Evolutionary conservation across 169 alveolate species (phyloP).

Genomic region (Eimeria tenella): DNA sequence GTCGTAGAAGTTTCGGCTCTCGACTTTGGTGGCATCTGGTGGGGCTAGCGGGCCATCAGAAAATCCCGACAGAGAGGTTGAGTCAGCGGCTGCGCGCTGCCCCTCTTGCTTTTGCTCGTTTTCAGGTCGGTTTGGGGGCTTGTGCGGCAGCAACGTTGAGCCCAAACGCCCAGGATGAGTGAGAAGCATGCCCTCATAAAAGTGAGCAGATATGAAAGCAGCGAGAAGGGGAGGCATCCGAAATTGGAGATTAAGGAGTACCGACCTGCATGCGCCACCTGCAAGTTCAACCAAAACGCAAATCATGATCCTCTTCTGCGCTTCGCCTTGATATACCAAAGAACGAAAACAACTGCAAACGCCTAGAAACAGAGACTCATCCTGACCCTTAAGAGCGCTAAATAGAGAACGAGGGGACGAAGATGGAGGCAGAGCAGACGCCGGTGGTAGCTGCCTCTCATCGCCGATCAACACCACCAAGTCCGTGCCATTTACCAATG

Average conservation of each 20-base stretch:
- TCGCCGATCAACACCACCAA: conserved; percentile 64
- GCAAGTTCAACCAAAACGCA: conserved; percentile 29
- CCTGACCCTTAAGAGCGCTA: conserved; percentile 67
- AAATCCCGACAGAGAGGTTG: background rate
- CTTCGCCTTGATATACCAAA: background rate
- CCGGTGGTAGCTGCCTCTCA: conserved; percentile 64
- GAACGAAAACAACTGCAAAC: background rate
- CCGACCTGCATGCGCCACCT: conserved; percentile 70
- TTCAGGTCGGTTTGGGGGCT: background rate
- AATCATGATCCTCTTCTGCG: background rate
- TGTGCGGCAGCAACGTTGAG: background rate
- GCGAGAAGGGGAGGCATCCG: conserved; percentile 73
- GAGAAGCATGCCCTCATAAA: conserved; percentile 55
- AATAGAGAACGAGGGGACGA: conserved; percentile 40
- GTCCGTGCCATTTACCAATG: conserved; percentile 58
- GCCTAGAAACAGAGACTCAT: background rate
- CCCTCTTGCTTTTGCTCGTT: background rate
- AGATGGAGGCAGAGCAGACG: conserved; percentile 47
- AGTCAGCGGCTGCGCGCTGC: background rate
- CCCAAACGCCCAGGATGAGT: conserved; percentile 26
- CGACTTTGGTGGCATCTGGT: background rate
- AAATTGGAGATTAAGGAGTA: conserved; percentile 55
- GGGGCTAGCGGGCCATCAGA: background rate
- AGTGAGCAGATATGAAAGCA: conserved; percentile 60
- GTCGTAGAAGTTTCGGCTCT: background rate